Evolutionary conservation across 148 eudicot genomes (phyloP), one percentile per base, ranked within the genome.

Genomic region (Silene uniflora): DNA sequence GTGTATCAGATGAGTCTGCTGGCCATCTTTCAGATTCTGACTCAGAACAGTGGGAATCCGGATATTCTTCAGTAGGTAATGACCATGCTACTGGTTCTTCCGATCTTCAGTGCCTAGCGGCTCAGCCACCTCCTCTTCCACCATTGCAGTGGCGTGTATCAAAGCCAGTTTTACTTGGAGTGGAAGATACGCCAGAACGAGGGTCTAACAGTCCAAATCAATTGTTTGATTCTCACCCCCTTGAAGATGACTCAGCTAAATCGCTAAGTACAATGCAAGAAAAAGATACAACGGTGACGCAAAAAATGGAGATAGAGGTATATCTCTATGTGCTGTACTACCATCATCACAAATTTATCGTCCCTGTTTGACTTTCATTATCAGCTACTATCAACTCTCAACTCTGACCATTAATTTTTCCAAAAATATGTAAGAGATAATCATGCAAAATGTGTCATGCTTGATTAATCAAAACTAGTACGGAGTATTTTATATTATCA

Each of bases 21-120:
- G 86, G 88, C 77, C 80, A 77, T 82, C 84, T 83, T 39, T 92
- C 98, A 8, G 95, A 92, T 69, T 84, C 95, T 68, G 84, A 91
- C 81, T 96, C 98, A 56, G 91, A 96, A 62, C 86, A 86, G 74
- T 96, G 99, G 99, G 93, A 92, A 72, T 84, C 91, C 67, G 88
- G 88, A 42, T 88, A 85, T 77, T 82, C 87, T 77, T 82, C 84
- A 18, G 83, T 71, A 74, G 79, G 72, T 74, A 82, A 88, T 72
- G 84, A 86, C 68, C 87, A 74, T 71, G 85, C 75, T 52, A 52
- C 12, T 52, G 32, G 23, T 9, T 62, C 35, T 25, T 62, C 67
- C 67, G 17, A 13, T 23, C 13, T 62, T 62, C 14, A 75, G 85
- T 86, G 84, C 67, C 63, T 79, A 73, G 58, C 75, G 16, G 80